These are phyloP conservation scores for Solanum hybrid DNA, from an alignment of 305 asterid species.

Conservation along the genomic window DNA sequence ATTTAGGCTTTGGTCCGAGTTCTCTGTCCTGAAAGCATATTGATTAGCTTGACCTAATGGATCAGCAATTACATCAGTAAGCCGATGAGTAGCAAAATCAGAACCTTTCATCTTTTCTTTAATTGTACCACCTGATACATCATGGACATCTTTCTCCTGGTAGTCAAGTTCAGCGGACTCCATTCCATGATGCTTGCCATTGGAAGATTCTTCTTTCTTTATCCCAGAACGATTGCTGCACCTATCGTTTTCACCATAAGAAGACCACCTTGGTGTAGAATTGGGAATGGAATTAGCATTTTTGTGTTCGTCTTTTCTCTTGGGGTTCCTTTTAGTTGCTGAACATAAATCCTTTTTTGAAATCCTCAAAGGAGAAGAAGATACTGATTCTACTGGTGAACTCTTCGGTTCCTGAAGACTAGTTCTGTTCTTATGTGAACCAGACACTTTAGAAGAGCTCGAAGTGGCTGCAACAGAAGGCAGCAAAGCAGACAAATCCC, in stretches of 20 bases:
- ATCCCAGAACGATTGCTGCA: slow-evolving; percentile 27
- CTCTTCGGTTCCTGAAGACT: slow-evolving; percentile 61
- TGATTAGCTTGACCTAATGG: slow-evolving; percentile 17
- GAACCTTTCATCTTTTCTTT: slow-evolving; percentile 15
- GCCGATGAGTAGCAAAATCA: slow-evolving; percentile 13
- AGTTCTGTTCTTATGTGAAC: slow-evolving; percentile 57
- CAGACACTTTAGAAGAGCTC: slow-evolving; percentile 91
- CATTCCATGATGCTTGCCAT: slow-evolving; percentile 23
- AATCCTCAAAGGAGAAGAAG: slow-evolving; percentile 80
- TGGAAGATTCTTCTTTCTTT: slow-evolving; percentile 32
- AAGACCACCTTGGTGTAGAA: slow-evolving; percentile 44
- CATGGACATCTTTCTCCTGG: slow-evolving; percentile 14
- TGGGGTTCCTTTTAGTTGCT: slow-evolving; percentile 31
- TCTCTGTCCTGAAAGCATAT: slow-evolving; percentile 10
- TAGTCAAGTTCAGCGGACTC: slow-evolving; percentile 20
- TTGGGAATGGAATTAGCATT: slow-evolving; percentile 31
- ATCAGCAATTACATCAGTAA: not conserved
- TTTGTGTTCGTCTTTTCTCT: slow-evolving; percentile 33
- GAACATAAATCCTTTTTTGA: slow-evolving; percentile 33
- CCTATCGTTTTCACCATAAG: slow-evolving; percentile 40
- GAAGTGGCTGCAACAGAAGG: slow-evolving; percentile 83
- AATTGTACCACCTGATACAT: slow-evolving; percentile 7
- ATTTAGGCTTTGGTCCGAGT: slow-evolving; percentile 10
- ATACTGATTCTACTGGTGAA: slow-evolving; percentile 92
- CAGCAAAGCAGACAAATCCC: slow-evolving; percentile 43